Conservation (phyloP, 345 rosid genomes). For the Salix purpurea region DNA sequence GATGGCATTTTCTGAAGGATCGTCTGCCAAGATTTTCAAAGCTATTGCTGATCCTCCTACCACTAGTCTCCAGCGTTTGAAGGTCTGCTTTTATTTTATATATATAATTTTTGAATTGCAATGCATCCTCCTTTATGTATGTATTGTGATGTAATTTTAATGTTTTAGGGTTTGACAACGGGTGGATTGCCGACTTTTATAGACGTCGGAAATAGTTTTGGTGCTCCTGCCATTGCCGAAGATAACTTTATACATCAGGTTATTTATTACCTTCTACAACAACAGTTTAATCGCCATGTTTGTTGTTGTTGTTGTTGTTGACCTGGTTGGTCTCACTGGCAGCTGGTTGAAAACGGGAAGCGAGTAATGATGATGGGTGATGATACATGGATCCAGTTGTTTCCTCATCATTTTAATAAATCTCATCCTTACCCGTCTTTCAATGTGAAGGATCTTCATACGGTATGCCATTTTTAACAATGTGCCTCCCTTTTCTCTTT, state of each 20-base stretch:
- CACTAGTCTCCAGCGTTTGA: constrained; percentile 86
- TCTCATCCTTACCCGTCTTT: constrained; percentile 93
- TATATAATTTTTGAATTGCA: background rate
- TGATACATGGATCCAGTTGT: constrained; percentile 86
- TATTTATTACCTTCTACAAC: background rate
- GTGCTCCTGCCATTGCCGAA: constrained; percentile 89
- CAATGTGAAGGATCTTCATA: constrained; percentile 86
- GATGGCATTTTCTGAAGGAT: constrained; percentile 47
- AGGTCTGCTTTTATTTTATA: constrained; percentile 32
- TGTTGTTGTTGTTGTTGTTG: no score
- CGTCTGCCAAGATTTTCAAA: constrained; percentile 77
- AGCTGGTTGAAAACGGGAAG: constrained; percentile 78
- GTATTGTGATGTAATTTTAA: background rate
- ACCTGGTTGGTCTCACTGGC: background rate
- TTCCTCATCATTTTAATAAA: constrained; percentile 76
- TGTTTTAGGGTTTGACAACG: constrained; percentile 72
- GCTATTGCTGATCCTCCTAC: constrained; percentile 99
- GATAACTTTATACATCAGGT: constrained; percentile 85
- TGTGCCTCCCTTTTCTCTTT: background rate
- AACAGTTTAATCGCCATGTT: no score
- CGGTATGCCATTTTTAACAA: constrained; percentile 42
- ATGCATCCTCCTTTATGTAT: background rate
- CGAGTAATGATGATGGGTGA: constrained; percentile 92
- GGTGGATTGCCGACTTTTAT: constrained; percentile 94
- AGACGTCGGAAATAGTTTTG: constrained; percentile 90